phyloP scores from a whole-genome alignment of 495 filamentous ascomycete genomes.

The Clohesyomyces aquaticus region DNA sequence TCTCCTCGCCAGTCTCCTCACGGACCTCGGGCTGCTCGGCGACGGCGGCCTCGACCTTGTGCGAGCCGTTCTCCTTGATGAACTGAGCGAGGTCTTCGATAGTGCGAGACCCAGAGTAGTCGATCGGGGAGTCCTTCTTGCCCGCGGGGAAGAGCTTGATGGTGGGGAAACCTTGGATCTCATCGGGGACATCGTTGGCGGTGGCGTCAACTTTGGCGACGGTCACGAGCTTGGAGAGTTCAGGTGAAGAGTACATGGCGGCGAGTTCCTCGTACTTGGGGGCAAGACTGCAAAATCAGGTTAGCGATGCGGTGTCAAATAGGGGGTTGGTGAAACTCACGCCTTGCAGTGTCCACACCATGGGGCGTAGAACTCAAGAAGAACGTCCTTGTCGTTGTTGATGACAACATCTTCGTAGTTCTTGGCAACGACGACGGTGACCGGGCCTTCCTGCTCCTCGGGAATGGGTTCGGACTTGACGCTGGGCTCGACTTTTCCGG shows the following conservation, averaged over 20 bases:
- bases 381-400: constrained; percentile 92
- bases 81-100: constrained; percentile 94
- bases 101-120: constrained; percentile 86
- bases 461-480: constrained; percentile 98
- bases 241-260: constrained; percentile 70
- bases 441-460: constrained; percentile 89
- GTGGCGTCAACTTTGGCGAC: constrained; percentile 98
- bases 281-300: constrained; percentile 50
- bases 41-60: constrained; percentile 70
- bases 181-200: constrained; percentile 92
- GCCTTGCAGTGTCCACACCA: constrained; percentile 99
- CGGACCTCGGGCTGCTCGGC: constrained; percentile 52
- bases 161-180: constrained; percentile 97
- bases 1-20: constrained; percentile 49
- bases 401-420: constrained; percentile 93
- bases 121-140: constrained; percentile 79
- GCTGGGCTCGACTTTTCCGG: constrained; percentile 88
- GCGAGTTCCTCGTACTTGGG: constrained; percentile 84
- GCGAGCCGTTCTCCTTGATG: constrained; percentile 91
- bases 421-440: constrained; percentile 88
- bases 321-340: neutral
- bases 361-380: constrained; percentile 97
- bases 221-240: constrained; percentile 77
- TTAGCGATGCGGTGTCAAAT: neutral
- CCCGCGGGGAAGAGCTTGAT: constrained; percentile 98